These are phyloP conservation scores for Testicularia cyperi DNA, from an alignment of 1,284 basidiomycete species.

Conservation along the genomic window DNA sequence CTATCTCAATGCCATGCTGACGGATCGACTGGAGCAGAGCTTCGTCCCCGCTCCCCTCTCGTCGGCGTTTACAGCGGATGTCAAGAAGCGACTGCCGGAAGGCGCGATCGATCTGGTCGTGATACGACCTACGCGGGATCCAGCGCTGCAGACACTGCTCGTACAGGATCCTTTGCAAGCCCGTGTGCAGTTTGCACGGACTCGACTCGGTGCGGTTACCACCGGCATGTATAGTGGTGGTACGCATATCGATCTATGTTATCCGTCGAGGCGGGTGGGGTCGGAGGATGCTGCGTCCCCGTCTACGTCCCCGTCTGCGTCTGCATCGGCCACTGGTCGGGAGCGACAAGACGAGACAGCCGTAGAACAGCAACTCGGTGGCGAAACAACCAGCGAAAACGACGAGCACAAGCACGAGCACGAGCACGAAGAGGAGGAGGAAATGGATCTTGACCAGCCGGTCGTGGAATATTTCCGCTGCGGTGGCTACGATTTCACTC, in stretches of 20 bases:
- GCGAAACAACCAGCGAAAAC: no score
- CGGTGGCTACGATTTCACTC: conserved; percentile 70
- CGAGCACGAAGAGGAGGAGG: conserved; percentile 10
- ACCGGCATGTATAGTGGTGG: conserved; percentile 51
- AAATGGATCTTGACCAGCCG: no score
- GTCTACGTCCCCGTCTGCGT: no score
- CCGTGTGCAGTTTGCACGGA: conserved; percentile 12
- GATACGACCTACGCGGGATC: conserved; percentile 77
- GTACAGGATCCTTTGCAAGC: no score
- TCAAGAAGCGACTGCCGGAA: conserved; percentile 2
- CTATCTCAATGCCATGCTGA: conserved; percentile 78
- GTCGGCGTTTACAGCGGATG: background rate
- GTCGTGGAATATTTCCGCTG: conserved; percentile 82
- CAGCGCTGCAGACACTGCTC: no score
- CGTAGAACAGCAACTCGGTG: no score
- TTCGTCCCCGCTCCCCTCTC: conserved; percentile 75
- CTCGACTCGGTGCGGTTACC: conserved; percentile 23
- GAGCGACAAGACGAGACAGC: no score
- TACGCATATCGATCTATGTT: conserved; percentile 37
- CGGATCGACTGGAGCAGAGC: conserved; percentile 76
- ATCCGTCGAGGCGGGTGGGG: no score
- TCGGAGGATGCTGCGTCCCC: no score
- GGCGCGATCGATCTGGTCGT: conserved; percentile 73
- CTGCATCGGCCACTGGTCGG: no score
- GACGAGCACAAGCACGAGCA: no score